A percentile compares a stretch with the other conserved stretches of the same genome.
Evolutionary conservation across 768 basidiomycete genomes (phyloP).

Genomic region (Lactarius trivialis): DNA sequence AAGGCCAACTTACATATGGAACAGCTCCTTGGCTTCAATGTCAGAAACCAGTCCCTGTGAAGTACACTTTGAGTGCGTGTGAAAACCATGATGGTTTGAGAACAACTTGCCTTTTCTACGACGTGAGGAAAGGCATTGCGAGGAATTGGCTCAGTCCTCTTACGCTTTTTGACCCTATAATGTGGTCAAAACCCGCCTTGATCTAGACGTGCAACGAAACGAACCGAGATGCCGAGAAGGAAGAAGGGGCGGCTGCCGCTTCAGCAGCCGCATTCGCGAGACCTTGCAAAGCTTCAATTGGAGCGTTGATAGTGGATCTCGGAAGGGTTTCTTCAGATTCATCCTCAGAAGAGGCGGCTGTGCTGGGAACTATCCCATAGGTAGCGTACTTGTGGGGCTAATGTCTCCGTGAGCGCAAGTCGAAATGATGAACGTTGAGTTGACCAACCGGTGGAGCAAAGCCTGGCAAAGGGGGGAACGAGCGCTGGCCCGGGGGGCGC

Average conservation of each 20-base stretch:
- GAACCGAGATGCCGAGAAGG: slow-evolving; percentile 56
- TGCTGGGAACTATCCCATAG: slow-evolving; percentile 83
- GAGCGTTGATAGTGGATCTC: slow-evolving; percentile 77
- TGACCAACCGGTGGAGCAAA: slow-evolving; percentile 79
- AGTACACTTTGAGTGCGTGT: neutral
- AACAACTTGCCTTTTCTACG: slow-evolving; percentile 64
- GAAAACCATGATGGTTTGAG: neutral
- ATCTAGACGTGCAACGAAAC: slow-evolving; percentile 1
- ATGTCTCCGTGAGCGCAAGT: slow-evolving; percentile 22
- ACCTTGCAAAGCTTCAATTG: slow-evolving; percentile 90
- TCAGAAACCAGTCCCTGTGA: slow-evolving; percentile 78
- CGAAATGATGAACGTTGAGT: slow-evolving; percentile 22
- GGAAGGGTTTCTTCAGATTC: slow-evolving; percentile 88
- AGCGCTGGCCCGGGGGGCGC: slow-evolving; percentile 29
- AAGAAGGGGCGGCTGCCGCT: slow-evolving; percentile 77
- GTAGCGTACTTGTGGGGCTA: slow-evolving; percentile 87
- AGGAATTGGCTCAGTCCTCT: slow-evolving; percentile 75
- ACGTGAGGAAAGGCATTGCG: slow-evolving; percentile 85
- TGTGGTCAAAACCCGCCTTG: neutral
- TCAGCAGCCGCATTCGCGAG: slow-evolving; percentile 94
- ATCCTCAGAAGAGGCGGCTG: slow-evolving; percentile 81
- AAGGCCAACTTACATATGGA: slow-evolving; percentile 63
- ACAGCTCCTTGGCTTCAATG: slow-evolving; percentile 80
- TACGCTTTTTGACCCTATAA: slow-evolving; percentile 73
- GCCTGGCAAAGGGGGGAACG: slow-evolving; percentile 84